Conservation (phyloP, 495 filamentous ascomycete genomes). For the Cercophora sp. region DNA sequence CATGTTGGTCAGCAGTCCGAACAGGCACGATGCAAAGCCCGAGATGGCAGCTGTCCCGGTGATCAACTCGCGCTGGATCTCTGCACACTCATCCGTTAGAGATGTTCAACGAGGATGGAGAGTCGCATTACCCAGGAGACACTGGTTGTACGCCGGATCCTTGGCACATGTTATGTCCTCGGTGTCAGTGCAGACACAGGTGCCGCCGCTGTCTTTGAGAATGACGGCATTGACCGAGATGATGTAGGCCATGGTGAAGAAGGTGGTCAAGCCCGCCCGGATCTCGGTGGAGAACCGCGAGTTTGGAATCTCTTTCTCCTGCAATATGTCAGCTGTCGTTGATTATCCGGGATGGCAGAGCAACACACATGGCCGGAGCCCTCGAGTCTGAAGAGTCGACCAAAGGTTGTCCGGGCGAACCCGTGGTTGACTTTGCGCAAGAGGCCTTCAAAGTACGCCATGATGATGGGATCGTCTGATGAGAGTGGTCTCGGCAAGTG, state of each 20-base stretch:
- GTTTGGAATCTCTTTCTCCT: background rate
- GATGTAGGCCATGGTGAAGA: slow-evolving; percentile 79
- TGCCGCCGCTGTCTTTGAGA: slow-evolving; percentile 3
- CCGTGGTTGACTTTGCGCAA: slow-evolving; percentile 1
- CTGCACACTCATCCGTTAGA: slow-evolving; percentile 27
- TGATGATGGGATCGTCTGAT: too few relatives aligned
- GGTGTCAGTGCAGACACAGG: background rate
- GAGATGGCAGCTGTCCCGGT: slow-evolving; percentile 71
- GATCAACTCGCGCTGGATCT: slow-evolving; percentile 65
- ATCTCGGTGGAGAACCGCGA: slow-evolving; percentile 63
- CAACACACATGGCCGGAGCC: slow-evolving; percentile 3
- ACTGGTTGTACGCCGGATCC: slow-evolving; percentile 2
- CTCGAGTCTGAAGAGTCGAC: slow-evolving; percentile 4
- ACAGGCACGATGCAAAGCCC: slow-evolving; percentile 41
- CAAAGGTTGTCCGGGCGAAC: slow-evolving; percentile 1
- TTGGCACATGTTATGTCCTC: background rate
- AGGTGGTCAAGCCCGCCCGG: slow-evolving; percentile 70
- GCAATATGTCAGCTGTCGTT: background rate
- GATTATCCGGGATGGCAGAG: background rate
- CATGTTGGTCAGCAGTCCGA: slow-evolving; percentile 47
- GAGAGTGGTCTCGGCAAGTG: too few relatives aligned
- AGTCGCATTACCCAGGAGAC: slow-evolving; percentile 1
- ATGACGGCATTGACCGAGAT: slow-evolving; percentile 49
- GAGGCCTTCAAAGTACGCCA: slow-evolving; percentile 5
- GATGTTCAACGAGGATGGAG: too few relatives aligned